Evolutionary conservation across 2,329 filamentous ascomycete species (phyloP).

Genomic region (Parafenestella ontariensis): DNA sequence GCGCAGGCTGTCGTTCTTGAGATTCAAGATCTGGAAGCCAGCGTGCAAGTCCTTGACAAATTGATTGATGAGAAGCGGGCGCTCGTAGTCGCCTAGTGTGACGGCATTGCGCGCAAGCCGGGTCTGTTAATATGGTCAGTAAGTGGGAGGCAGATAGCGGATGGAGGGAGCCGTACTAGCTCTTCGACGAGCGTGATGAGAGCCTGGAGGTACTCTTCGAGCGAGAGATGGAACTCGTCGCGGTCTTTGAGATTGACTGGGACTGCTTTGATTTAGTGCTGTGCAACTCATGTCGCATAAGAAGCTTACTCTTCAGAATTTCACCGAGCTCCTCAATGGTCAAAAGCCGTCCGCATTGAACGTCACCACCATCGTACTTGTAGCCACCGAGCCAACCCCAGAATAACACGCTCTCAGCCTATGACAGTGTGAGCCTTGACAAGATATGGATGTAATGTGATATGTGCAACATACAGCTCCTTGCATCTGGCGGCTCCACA

Average conservation of each 20-base stretch:
- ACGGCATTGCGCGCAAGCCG: conserved; percentile 94
- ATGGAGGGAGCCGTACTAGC: conserved; percentile 60
- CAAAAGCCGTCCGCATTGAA: conserved; percentile 69
- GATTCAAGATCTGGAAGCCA: conserved; percentile 94
- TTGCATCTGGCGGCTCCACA: conserved; percentile 86
- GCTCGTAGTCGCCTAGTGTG: conserved; percentile 84
- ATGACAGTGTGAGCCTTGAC: conserved; percentile 6
- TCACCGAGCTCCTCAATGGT: conserved; percentile 87
- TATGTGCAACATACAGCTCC: conserved; percentile 65
- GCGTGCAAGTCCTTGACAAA: conserved; percentile 97
- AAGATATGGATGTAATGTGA: not conserved
- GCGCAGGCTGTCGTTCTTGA: conserved; percentile 93
- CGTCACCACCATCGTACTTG: conserved; percentile 58
- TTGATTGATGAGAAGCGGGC: conserved; percentile 84
- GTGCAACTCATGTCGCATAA: not conserved
- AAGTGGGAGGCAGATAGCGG: not conserved
- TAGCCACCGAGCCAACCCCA: conserved; percentile 84
- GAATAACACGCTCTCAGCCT: conserved; percentile 66
- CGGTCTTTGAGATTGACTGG: conserved; percentile 89
- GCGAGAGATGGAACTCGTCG: conserved; percentile 92
- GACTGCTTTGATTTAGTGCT: conserved; percentile 60
- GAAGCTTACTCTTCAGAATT: conserved; percentile 70
- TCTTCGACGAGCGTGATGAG: conserved; percentile 90
- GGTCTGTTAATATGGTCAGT: conserved; percentile 54
- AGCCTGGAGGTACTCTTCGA: conserved; percentile 94